Evolutionary conservation across 2,329 filamentous ascomycete genomes (phyloP).

Genomic region (Balansia obtecta): DNA sequence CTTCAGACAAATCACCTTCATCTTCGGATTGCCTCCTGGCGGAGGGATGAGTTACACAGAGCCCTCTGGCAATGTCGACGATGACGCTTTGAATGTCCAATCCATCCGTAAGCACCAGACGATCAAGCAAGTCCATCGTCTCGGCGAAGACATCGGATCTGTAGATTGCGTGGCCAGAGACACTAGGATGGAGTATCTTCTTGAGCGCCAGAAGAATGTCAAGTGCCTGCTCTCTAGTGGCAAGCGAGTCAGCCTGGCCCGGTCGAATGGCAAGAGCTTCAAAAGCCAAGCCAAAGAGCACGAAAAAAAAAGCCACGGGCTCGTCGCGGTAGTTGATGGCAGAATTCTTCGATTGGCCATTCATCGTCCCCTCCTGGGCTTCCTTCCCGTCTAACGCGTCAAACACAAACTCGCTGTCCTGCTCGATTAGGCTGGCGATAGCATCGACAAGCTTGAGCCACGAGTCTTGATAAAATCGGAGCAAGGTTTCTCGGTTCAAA

Average conservation of each 20-base stretch:
- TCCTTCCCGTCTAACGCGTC: slow-evolving; percentile 86
- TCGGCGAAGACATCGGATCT: slow-evolving; percentile 92
- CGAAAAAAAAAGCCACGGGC: slow-evolving; percentile 97
- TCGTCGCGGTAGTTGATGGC: slow-evolving; percentile 98
- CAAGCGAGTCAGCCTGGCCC: slow-evolving; percentile 35
- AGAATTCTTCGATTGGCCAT: slow-evolving; percentile 46
- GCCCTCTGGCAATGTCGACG: slow-evolving; percentile 80
- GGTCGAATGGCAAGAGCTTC: slow-evolving; percentile 83
- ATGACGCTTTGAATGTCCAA: slow-evolving; percentile 83
- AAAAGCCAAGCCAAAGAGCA: slow-evolving; percentile 91
- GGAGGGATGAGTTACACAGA: slow-evolving; percentile 85
- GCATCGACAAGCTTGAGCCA: slow-evolving; percentile 96
- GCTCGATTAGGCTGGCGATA: slow-evolving; percentile 92
- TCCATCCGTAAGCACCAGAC: slow-evolving; percentile 82
- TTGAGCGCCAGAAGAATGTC: slow-evolving; percentile 85
- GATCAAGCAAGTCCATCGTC: slow-evolving; percentile 90
- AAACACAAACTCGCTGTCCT: slow-evolving; percentile 96
- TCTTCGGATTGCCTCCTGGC: slow-evolving; percentile 46
- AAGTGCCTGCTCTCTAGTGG: slow-evolving; percentile 65
- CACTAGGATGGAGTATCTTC: slow-evolving; percentile 87
- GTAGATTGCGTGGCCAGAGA: slow-evolving; percentile 93
- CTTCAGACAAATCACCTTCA: slow-evolving; percentile 77
- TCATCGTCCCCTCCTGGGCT: slow-evolving; percentile 32
- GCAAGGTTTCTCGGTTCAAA: slow-evolving; percentile 81
- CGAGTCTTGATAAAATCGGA: slow-evolving; percentile 93